These are phyloP conservation scores for Bryoglossum gracile DNA, from an alignment of 495 filamentous ascomycete species.

Conservation along the genomic window DNA sequence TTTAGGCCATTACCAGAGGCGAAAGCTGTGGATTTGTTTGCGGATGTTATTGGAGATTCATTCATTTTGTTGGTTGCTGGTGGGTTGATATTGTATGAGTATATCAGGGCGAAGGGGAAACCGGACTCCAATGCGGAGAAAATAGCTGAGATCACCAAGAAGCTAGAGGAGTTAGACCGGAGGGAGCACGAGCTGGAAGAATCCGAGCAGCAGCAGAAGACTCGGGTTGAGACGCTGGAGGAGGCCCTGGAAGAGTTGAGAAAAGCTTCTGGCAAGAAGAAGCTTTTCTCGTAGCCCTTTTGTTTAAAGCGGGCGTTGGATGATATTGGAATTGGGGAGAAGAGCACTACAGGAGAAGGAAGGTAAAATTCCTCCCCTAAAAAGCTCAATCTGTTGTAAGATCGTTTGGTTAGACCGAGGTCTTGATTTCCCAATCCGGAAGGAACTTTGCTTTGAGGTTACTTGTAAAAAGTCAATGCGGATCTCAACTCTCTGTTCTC, in stretches of 20 bases:
- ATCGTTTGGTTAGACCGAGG: too few species aligned
- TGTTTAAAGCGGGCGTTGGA: too few species aligned
- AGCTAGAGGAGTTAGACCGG: slow-evolving; percentile 46
- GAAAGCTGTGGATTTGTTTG: slow-evolving; percentile 93
- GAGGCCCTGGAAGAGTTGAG: slow-evolving; percentile 57
- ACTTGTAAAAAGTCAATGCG: too few species aligned
- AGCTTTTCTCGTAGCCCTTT: slow-evolving; percentile 12
- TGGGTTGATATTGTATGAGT: slow-evolving; percentile 75
- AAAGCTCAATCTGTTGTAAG: too few species aligned
- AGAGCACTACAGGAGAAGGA: neutral
- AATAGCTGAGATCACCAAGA: slow-evolving; percentile 64
- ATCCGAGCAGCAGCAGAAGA: slow-evolving; percentile 48
- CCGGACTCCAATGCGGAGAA: slow-evolving; percentile 56
- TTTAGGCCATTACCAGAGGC: slow-evolving; percentile 75
- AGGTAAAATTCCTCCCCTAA: too few species aligned
- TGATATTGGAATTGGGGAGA: too few species aligned
- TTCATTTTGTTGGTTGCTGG: slow-evolving; percentile 84
- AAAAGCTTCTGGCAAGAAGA: slow-evolving; percentile 43
- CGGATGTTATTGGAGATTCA: slow-evolving; percentile 85
- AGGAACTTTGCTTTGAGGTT: too few species aligned
- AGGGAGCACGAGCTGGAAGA: slow-evolving; percentile 60
- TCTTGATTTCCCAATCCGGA: too few species aligned
- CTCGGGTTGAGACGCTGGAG: slow-evolving; percentile 58
- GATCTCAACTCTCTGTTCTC: too few species aligned
- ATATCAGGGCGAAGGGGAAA: slow-evolving; percentile 65